Evolutionary conservation across 1,284 basidiomycete species (phyloP), one percentile per base, ranked within the genome.

Genomic region (Cryptococcus jaspeensis): DNA sequence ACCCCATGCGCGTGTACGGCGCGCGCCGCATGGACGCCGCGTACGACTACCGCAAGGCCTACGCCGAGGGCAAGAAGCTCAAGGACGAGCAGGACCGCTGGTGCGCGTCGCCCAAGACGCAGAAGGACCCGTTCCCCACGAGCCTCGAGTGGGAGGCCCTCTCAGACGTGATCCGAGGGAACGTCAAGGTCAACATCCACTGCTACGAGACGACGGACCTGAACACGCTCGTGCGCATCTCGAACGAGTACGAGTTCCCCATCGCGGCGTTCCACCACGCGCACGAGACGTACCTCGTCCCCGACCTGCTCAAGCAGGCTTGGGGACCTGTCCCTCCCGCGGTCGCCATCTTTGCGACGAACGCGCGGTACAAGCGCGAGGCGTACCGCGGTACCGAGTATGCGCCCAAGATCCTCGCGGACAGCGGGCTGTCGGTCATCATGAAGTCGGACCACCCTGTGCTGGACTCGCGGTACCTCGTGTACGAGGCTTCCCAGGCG

Each of bases 221-320:
- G 32, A 88, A 91, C 65, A 54, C 73, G 28, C 61, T 76, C 37
- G 69, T 73, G 23, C 69, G 89, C 78, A 82, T 90, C 52, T 84
- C 86, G 18, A 88, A 90, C 73, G 88, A 91, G 74, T 95, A 92
- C 82, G 55, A 66, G 52, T 71, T 75, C 76, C 82, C 85, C 5
- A 83, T 91, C 53, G 86, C 89, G 1, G 85, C 87, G 1, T 88
- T 94, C 75, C 92, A 94, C 73, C 91, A 94, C 68, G 90, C 92
- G 0, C 85, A 86, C 63, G 89, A 92, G 72, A 85, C 91, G 0
- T 94, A 90, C 71, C 84, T 94, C 16, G 86, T 92, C 22, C 89
- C 90, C 0, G 85, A 85, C 39, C 74, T 90, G 2, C 79, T 95
- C 53, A 91, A 90, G 73, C 80, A 81, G 68, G 82, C 86, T 2